Evolutionary conservation across 768 basidiomycete species (phyloP).

Genomic region (Mycena indigotica): DNA sequence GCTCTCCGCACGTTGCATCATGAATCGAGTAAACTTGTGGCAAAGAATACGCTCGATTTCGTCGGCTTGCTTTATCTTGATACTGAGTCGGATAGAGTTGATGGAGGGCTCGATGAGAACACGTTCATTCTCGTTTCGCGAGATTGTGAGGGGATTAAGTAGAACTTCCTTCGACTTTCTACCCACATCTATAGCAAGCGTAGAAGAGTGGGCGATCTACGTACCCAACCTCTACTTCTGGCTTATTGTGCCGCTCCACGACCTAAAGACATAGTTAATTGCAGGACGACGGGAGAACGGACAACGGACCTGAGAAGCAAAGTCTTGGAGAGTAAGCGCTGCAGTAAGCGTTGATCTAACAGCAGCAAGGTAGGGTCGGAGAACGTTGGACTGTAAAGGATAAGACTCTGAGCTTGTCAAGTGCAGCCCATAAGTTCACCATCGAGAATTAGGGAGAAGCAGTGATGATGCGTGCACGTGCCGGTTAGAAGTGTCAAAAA

Average conservation of each 20-base stretch:
- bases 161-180: conserved; percentile 94
- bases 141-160: conserved; percentile 90
- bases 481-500: no score
- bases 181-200: conserved; percentile 10
- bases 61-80: conserved; percentile 99
- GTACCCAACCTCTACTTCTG: conserved; percentile 89
- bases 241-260: conserved; percentile 96
- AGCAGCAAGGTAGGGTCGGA: conserved; percentile 93
- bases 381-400: conserved; percentile 78
- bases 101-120: conserved; percentile 97
- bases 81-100: conserved; percentile 95
- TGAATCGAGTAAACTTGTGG: conserved; percentile 97
- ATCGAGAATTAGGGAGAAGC: no score
- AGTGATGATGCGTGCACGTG: no score
- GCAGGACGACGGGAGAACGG: conserved; percentile 10
- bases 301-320: conserved; percentile 85
- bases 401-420: no score
- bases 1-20: conserved; percentile 98
- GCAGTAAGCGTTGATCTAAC: conserved; percentile 97
- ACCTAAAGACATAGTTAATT: conserved; percentile 53
- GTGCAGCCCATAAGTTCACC: no score
- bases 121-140: conserved; percentile 95
- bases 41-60: conserved; percentile 97
- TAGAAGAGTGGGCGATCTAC: conserved; percentile 20
- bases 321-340: conserved; percentile 95